phyloP scores from a whole-genome alignment of 2,329 filamentous ascomycete genomes.

The Cladosporium sp. region DNA sequence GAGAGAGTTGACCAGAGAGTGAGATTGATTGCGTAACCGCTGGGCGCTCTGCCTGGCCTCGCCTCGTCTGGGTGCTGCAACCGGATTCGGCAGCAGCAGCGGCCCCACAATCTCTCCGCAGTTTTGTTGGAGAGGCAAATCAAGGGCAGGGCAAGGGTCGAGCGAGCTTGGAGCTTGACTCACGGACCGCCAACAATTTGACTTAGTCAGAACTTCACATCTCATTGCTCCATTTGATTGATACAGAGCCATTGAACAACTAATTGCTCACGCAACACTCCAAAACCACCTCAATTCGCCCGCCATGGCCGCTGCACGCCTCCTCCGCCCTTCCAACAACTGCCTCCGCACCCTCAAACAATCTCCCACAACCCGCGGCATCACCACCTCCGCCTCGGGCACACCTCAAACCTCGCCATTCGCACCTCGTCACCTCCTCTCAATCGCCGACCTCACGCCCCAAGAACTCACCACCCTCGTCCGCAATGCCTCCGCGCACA shows the following conservation, averaged over 20 bases:
- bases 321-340: constrained; percentile 19
- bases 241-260: background rate
- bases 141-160: background rate
- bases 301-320: constrained; percentile 21
- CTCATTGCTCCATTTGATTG: too few relatives aligned
- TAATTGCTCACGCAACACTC: background rate
- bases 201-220: too few relatives aligned
- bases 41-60: too few relatives aligned
- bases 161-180: constrained; percentile 1
- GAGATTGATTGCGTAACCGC: too few relatives aligned
- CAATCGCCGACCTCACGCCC: constrained; percentile 79
- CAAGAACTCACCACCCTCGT: constrained; percentile 78
- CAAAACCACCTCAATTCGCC: background rate
- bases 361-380: constrained; percentile 21
- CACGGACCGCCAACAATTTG: too few relatives aligned
- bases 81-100: background rate
- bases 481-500: constrained; percentile 74
- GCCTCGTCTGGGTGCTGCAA: too few relatives aligned
- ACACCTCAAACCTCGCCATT: constrained; percentile 49
- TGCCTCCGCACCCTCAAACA: constrained; percentile 19
- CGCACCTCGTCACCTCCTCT: constrained; percentile 81
- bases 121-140: background rate
- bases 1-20: too few relatives aligned
- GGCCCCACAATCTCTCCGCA: background rate
- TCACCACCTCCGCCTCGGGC: constrained; percentile 26